Conservation (phyloP, 2,329 filamentous ascomycete species). For the Scytalidium sp. region DNA sequence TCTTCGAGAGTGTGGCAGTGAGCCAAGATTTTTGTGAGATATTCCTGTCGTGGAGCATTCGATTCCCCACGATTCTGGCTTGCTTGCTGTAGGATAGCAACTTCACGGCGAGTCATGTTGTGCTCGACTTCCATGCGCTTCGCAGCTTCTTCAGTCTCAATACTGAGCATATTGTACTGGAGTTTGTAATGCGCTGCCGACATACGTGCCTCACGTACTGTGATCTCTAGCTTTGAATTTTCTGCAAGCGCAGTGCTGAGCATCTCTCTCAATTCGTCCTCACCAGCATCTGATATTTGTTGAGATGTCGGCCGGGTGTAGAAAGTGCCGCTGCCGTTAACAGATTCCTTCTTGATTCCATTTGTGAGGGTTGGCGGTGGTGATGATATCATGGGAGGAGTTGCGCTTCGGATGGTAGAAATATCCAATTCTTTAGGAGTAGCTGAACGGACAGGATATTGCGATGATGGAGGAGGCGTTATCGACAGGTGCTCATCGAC, state of each 20-base stretch:
- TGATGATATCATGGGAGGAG: slow-evolving; percentile 20
- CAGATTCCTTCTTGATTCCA: slow-evolving; percentile 15
- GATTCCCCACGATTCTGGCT: slow-evolving; percentile 56
- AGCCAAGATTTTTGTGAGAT: slow-evolving; percentile 60
- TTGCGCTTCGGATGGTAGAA: background rate
- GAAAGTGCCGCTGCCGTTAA: background rate
- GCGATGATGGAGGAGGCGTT: slow-evolving; percentile 63
- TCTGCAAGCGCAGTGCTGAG: slow-evolving; percentile 53
- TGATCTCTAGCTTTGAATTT: slow-evolving; percentile 46
- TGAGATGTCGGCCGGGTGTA: slow-evolving; percentile 37
- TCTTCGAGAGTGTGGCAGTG: slow-evolving; percentile 64
- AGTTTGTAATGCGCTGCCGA: slow-evolving; percentile 87
- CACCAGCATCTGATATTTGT: slow-evolving; percentile 49
- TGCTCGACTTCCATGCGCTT: slow-evolving; percentile 89
- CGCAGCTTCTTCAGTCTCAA: slow-evolving; percentile 81
- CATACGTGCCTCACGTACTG: slow-evolving; percentile 68
- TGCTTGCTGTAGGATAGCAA: slow-evolving; percentile 77
- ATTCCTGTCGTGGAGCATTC: slow-evolving; percentile 42
- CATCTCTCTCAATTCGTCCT: slow-evolving; percentile 56
- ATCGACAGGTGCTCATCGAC: slow-evolving; percentile 33
- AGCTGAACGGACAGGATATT: slow-evolving; percentile 36
- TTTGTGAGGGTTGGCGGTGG: slow-evolving; percentile 24
- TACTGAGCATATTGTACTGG: slow-evolving; percentile 78
- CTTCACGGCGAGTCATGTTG: slow-evolving; percentile 84
- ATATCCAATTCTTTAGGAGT: background rate